Conservation (phyloP, 2,329 filamentous ascomycete genomes). For the Eutypella sp. region DNA sequence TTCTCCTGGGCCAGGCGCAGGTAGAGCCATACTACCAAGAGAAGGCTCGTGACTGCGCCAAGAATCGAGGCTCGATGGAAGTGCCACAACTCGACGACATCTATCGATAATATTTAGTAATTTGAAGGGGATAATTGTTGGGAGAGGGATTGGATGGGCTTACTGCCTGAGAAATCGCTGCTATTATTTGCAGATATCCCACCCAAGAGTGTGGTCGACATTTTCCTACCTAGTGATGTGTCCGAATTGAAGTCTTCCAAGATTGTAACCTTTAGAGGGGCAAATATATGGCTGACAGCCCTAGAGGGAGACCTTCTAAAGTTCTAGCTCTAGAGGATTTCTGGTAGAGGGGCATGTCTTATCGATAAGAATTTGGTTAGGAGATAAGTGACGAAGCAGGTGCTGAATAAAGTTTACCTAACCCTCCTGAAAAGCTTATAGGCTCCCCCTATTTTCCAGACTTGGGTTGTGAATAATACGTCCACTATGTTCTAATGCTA, state of each 20-base stretch:
- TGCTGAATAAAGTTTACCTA: too few species aligned
- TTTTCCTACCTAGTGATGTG: background rate
- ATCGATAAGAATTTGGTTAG: too few species aligned
- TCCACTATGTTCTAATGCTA: too few species aligned
- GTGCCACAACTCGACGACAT: constrained; percentile 40
- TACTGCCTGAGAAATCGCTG: background rate
- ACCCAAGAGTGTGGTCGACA: background rate
- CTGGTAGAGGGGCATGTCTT: background rate
- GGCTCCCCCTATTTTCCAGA: too few species aligned
- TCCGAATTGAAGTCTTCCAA: background rate
- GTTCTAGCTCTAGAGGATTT: background rate
- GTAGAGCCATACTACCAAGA: constrained; percentile 29
- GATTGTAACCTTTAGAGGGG: background rate
- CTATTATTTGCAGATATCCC: background rate
- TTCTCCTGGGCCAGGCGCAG: constrained; percentile 23
- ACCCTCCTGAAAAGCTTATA: too few species aligned
- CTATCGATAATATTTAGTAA: constrained; percentile 17
- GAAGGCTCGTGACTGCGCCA: constrained; percentile 29
- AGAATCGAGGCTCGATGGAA: constrained; percentile 39
- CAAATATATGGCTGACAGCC: background rate
- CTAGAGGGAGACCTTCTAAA: background rate
- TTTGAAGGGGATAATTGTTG: background rate
- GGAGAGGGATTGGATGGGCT: too few species aligned
- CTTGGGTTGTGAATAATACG: too few species aligned
- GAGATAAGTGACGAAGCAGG: too few species aligned